Conservation (phyloP, 768 basidiomycete species). For the Macrolepiota albuminosa region DNA sequence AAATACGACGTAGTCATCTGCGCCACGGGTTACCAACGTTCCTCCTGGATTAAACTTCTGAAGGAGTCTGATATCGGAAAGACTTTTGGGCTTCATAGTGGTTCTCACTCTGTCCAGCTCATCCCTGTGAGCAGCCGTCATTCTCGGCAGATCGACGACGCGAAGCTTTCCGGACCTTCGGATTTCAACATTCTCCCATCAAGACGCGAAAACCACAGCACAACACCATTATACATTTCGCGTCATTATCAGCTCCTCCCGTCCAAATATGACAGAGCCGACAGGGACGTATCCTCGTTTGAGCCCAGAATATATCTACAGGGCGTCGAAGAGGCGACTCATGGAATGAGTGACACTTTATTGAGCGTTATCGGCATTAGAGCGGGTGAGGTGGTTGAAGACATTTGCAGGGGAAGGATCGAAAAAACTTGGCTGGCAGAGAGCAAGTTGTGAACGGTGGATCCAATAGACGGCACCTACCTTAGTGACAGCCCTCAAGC, state of each 20-base stretch:
- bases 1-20: conserved; percentile 46
- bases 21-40: conserved; percentile 50
- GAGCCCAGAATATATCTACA: conserved; percentile 30
- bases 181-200: conserved; percentile 7
- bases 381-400: conserved; percentile 41
- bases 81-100: conserved; percentile 28
- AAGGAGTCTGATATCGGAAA: conserved; percentile 33
- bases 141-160: conserved; percentile 11
- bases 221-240: conserved; percentile 28
- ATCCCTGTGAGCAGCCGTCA: conserved; percentile 16
- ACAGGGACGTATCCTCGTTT: conserved; percentile 1
- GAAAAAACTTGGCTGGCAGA: conserved; percentile 4
- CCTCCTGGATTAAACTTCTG: conserved; percentile 40
- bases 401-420: conserved; percentile 18
- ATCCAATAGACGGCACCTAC: too few relatives aligned
- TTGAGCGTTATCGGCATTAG: conserved; percentile 39
- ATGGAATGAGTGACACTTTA: conserved; percentile 40
- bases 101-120: conserved; percentile 20
- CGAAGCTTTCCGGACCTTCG: conserved; percentile 15
- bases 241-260: conserved; percentile 40
- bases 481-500: too few relatives aligned
- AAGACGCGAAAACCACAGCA: conserved; percentile 9
- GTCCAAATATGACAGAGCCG: conserved; percentile 4
- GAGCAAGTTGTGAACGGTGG: conserved; percentile 3
- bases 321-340: conserved; percentile 34